These are phyloP conservation scores for Leccinum pellstonianum DNA, from an alignment of 768 basidiomycete species.

Conservation along the genomic window DNA sequence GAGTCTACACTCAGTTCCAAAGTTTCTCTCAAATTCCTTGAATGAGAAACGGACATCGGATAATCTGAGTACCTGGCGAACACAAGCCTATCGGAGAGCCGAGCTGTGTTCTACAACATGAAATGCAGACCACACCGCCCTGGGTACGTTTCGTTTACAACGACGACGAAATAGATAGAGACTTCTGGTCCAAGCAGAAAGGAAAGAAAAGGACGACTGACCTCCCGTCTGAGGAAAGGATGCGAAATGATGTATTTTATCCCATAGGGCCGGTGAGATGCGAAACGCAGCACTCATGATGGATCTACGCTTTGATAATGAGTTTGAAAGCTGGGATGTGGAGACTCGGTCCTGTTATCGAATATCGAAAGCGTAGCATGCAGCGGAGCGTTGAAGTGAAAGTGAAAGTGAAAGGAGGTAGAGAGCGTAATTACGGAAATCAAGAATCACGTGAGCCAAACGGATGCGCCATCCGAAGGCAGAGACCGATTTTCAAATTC, in stretches of 20 bases:
- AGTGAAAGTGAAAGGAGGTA: background rate
- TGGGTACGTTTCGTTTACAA: background rate
- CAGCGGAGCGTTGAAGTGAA: background rate
- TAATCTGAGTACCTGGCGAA: background rate
- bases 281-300: conserved; percentile 52
- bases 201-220: conserved; percentile 32
- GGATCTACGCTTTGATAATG: background rate
- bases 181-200: background rate
- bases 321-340: background rate
- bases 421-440: background rate
- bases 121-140: background rate
- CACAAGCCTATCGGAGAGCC: background rate
- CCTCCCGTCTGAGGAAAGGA: conserved; percentile 93
- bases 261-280: conserved; percentile 80
- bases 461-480: too few relatives aligned
- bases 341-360: background rate
- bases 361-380: conserved; percentile 5
- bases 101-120: background rate
- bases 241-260: conserved; percentile 87
- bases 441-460: background rate
- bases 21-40: background rate
- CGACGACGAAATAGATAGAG: background rate
- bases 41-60: background rate
- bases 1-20: too few relatives aligned
- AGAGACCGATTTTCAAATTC: too few relatives aligned